phyloP scores from a whole-genome alignment of 1,284 basidiomycete species.

The Austroboletus novae-zelandiae region DNA sequence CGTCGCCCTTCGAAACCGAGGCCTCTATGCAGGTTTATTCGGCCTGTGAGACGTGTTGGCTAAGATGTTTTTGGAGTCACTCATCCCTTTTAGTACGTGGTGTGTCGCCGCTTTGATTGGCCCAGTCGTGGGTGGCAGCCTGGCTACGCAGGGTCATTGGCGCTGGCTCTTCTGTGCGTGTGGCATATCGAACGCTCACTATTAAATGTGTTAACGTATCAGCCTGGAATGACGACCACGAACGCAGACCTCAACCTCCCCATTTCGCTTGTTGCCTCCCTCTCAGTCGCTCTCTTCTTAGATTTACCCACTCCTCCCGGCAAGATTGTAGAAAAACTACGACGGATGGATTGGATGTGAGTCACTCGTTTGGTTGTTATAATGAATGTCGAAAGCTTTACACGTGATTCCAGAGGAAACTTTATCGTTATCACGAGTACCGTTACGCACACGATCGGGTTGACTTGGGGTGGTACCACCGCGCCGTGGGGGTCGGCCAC shows the following conservation, averaged over 20 bases:
- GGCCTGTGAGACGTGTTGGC: conserved; percentile 9
- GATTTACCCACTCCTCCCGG: conserved; percentile 1
- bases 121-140: conserved; percentile 37
- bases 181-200: no score
- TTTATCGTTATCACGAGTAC: conserved; percentile 6
- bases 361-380: neutral
- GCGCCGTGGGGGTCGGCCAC: conserved; percentile 10
- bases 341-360: conserved; percentile 9
- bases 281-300: neutral
- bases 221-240: neutral
- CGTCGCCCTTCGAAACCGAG: conserved; percentile 38
- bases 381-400: no score
- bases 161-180: conserved; percentile 38
- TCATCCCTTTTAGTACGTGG: neutral
- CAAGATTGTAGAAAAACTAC: conserved; percentile 1
- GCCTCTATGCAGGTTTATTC: conserved; percentile 33
- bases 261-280: neutral
- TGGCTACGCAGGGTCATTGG: conserved; percentile 36
- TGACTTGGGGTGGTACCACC: conserved; percentile 5
- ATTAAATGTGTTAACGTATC: no score
- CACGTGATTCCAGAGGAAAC: neutral
- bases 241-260: conserved; percentile 9
- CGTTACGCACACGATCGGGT: conserved; percentile 1
- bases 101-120: conserved; percentile 23
- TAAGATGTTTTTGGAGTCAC: neutral